Percentiles rank a stretch among this genome's conserved stretches.
Evolutionary conservation across 2,329 filamentous ascomycete genomes (phyloP).

Genomic region (Aspergillus ustus): DNA sequence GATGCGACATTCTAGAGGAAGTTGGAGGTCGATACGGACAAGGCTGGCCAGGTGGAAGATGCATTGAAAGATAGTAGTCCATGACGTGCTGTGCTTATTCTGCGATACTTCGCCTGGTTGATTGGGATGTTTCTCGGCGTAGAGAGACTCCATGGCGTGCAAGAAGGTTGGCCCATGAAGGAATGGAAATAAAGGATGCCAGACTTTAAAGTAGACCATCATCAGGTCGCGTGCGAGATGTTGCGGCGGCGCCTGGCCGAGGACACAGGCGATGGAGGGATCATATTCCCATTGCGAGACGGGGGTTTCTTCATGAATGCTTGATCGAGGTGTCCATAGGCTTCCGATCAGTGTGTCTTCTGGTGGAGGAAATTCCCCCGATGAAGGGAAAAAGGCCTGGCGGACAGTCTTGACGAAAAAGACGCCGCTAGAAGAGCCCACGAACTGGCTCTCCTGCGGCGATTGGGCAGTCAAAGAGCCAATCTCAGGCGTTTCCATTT

Average conservation of each 20-base stretch:
- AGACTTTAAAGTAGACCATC: conserved; percentile 56
- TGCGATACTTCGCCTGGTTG: neutral
- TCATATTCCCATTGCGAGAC: conserved; percentile 36
- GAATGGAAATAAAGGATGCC: conserved; percentile 60
- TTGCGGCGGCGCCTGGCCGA: conserved; percentile 35
- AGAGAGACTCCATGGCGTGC: conserved; percentile 50
- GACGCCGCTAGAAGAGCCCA: conserved; percentile 58
- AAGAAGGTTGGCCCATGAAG: conserved; percentile 57
- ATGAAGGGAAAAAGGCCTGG: conserved; percentile 49
- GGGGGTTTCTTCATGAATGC: conserved; percentile 21
- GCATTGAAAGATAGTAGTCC: conserved; percentile 53
- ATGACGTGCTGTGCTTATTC: conserved; percentile 32
- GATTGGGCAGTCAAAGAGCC: conserved; percentile 49
- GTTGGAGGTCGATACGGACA: conserved; percentile 36
- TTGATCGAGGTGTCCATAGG: conserved; percentile 25
- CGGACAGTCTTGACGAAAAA: conserved; percentile 61
- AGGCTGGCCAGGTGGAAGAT: conserved; percentile 55
- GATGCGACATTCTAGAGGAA: conserved; percentile 43
- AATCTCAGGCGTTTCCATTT: conserved; percentile 42
- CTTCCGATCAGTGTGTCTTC: conserved; percentile 36
- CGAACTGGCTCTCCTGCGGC: conserved; percentile 55
- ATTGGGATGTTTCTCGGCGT: conserved; percentile 29
- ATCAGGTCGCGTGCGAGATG: conserved; percentile 48
- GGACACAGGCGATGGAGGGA: conserved; percentile 25
- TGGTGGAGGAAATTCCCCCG: conserved; percentile 34